Evolutionary conservation across 2,329 filamentous ascomycete genomes (phyloP).

Genomic region (Ophiocordyceps unilateralis): DNA sequence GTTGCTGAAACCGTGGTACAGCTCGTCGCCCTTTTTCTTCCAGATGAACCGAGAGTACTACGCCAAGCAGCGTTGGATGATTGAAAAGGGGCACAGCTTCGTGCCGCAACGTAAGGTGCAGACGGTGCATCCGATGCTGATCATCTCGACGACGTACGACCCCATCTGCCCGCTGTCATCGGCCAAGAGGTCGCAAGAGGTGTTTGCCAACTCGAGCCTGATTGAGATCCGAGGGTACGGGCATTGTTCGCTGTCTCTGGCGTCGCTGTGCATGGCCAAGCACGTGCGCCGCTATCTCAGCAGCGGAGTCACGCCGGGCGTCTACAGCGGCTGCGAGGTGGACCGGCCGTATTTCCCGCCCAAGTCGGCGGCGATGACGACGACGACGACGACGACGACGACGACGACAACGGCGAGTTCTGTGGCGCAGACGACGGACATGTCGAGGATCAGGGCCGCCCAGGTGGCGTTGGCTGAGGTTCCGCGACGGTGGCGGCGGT

Average conservation of each 20-base stretch:
- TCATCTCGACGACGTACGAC: slow-evolving; percentile 15
- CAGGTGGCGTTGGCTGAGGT: no score
- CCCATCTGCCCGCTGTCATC: slow-evolving; percentile 34
- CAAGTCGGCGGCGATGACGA: not conserved
- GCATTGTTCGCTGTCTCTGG: slow-evolving; percentile 19
- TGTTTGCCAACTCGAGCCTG: slow-evolving; percentile 19
- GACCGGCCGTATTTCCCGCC: slow-evolving; percentile 20
- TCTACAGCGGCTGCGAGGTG: slow-evolving; percentile 17
- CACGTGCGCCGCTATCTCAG: slow-evolving; percentile 19
- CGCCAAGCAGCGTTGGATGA: slow-evolving; percentile 13
- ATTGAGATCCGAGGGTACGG: slow-evolving; percentile 25
- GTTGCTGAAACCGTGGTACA: slow-evolving; percentile 15
- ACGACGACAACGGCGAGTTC: not conserved
- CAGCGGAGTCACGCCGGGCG: slow-evolving; percentile 18
- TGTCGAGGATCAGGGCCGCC: no score
- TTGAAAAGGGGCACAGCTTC: slow-evolving; percentile 13
- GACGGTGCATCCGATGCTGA: slow-evolving; percentile 13
- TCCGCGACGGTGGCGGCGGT: no score
- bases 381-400: not conserved
- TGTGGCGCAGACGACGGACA: no score
- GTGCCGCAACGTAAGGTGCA: slow-evolving; percentile 13
- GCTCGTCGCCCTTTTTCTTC: slow-evolving; percentile 12
- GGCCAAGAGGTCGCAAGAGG: slow-evolving; percentile 15
- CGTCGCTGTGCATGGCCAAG: slow-evolving; percentile 18
- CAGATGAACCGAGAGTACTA: slow-evolving; percentile 13